These are phyloP conservation scores for Jaapia argillacea DNA, from an alignment of 768 basidiomycete species.

Conservation along the genomic window DNA sequence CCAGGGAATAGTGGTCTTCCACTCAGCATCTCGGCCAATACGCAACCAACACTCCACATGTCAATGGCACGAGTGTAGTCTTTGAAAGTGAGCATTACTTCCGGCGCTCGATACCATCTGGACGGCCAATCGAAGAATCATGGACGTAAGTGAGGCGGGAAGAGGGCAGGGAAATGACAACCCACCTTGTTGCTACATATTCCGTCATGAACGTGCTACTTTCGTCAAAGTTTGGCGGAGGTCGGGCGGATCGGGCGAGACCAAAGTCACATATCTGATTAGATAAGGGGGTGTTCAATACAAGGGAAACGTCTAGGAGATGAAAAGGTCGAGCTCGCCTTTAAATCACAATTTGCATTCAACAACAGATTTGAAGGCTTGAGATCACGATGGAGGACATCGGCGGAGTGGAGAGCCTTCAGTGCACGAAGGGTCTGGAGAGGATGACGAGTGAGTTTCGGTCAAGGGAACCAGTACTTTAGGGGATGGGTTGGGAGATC, in stretches of 20 bases:
- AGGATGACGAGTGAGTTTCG: not conserved
- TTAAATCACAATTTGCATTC: conserved; percentile 95
- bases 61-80: conserved; percentile 87
- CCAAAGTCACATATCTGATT: conserved; percentile 77
- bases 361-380: conserved; percentile 94
- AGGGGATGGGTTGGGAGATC: not conserved
- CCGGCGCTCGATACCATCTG: conserved; percentile 96
- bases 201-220: conserved; percentile 82
- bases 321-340: conserved; percentile 36
- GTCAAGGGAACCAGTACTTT: too few species aligned
- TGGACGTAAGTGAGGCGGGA: not conserved
- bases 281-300: not conserved
- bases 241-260: conserved; percentile 70
- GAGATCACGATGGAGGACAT: conserved; percentile 91
- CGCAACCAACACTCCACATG: conserved; percentile 82
- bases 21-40: conserved; percentile 84
- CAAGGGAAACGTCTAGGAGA: not conserved
- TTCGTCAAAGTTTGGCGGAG: conserved; percentile 64
- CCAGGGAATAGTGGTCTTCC: conserved; percentile 94
- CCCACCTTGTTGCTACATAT: conserved; percentile 88
- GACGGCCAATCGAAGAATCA: not conserved
- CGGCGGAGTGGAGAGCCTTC: conserved; percentile 91
- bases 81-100: conserved; percentile 97
- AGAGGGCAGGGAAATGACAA: conserved; percentile 4
- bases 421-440: conserved; percentile 76